Evolutionary conservation across 331 rosid species (phyloP).

Genomic region (Pyracantha coccinea): DNA sequence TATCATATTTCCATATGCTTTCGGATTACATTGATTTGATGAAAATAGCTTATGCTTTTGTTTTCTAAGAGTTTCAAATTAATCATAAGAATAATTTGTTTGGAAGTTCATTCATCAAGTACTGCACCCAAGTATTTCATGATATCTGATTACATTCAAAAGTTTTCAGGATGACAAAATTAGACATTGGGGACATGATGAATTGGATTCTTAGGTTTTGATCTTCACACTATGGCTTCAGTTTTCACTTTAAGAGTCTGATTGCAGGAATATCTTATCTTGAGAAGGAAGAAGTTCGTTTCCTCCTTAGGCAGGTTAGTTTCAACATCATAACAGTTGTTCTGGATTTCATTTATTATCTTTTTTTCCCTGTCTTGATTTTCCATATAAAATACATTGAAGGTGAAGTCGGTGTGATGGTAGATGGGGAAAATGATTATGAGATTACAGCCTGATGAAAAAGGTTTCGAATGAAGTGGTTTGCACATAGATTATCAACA

Average conservation of each 20-base stretch:
- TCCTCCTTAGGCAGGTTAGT: slow-evolving; percentile 91
- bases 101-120: not conserved
- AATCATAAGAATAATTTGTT: not conserved
- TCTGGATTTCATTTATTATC: not conserved
- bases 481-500: not conserved
- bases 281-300: slow-evolving; percentile 98
- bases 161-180: not conserved
- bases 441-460: not conserved
- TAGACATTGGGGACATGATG: not conserved
- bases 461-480: not conserved
- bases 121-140: not conserved
- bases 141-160: not conserved
- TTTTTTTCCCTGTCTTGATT: not conserved
- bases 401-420: not conserved
- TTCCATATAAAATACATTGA: not conserved
- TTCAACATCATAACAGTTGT: slow-evolving; percentile 8
- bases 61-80: not conserved
- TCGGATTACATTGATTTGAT: slow-evolving; percentile 11
- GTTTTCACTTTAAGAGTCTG: slow-evolving; percentile 28
- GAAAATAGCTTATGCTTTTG: slow-evolving; percentile 7
- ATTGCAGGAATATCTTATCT: slow-evolving; percentile 73
- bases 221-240: slow-evolving; percentile 5
- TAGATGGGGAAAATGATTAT: not conserved
- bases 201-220: not conserved
- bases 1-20: slow-evolving; percentile 21